These are phyloP conservation scores for Hymenoscyphus fructigenus DNA, from an alignment of 2,329 filamentous ascomycete species.

Conservation along the genomic window DNA sequence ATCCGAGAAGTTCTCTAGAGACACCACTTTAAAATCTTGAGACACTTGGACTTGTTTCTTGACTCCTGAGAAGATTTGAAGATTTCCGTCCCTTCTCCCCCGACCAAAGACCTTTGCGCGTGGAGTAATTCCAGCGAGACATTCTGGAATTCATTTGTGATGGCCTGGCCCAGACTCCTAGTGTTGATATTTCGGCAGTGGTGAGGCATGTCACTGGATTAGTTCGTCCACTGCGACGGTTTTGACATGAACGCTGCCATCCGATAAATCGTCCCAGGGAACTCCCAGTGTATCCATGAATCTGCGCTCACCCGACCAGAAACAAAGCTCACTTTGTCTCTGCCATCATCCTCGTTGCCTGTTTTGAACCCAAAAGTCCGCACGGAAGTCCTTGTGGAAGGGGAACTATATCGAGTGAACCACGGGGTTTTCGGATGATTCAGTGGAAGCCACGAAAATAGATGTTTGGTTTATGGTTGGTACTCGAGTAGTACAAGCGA, in stretches of 20 bases:
- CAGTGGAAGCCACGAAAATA: neutral
- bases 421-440: neutral
- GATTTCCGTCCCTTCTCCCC: too few relatives aligned
- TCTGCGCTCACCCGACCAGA: neutral
- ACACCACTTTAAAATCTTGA: neutral
- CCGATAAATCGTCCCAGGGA: slow-evolving; percentile 12
- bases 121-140: too few relatives aligned
- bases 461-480: neutral
- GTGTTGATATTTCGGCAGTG: too few relatives aligned
- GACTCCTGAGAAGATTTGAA: neutral
- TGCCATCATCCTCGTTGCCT: neutral
- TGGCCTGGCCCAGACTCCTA: too few relatives aligned
- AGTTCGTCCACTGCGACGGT: too few relatives aligned
- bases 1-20: slow-evolving; percentile 10
- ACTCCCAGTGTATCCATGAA: neutral
- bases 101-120: too few relatives aligned
- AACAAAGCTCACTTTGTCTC: neutral
- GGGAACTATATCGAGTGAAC: neutral
- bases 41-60: neutral
- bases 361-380: neutral
- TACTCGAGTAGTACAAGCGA: neutral
- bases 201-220: too few relatives aligned
- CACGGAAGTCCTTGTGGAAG: neutral
- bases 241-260: slow-evolving; percentile 7
- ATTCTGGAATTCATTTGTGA: too few relatives aligned